Base-by-base conservation (phyloP, 768 basidiomycete species). In the Floccularia luteovirens region DNA sequence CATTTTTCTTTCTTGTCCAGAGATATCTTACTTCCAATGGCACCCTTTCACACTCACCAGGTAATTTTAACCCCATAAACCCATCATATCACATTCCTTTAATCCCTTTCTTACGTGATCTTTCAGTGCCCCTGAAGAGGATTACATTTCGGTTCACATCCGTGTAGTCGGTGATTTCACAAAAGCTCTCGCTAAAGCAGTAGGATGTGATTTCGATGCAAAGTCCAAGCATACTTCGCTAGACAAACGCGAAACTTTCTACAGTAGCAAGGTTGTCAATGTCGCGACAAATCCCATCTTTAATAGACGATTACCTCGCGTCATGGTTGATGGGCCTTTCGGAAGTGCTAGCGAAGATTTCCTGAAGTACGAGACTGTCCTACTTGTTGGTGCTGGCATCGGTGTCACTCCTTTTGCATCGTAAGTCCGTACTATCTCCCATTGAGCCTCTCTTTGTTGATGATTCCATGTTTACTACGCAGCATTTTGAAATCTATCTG, bases 281-380 rank as follows among this genome's bases (percentile, higher is more conserved):
- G 75, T 76, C 22, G 62, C 60, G 32, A 55, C 66, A 13, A 74
- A 74, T 55, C 75, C 77, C 2, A 74, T 82, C 0, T 45, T 90
- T 41, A 83, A 82, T 57, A 72, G 79, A 25, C 67, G 82, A 5
- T 73, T 97, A 3, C 93, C 93, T 7, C 80, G 93, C 43, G 70
- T 97, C 53, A 96, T 96, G 92, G 77, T 97, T 36, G 93, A 97
- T 52, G 93, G 92, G 12, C 93, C 93, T 3, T 97, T 96, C 55
- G 93, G 93, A 11, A 82, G 78, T 45, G 90, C 93, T 6, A 82
- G 79, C 30, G 93, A 98, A 58, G 90, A 93, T 56, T 93, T 87
- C 56, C 67, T 88, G 56, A 90, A 90, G 40, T 92, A 78, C 48
- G 91, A 96, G 63, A 86, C 89, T 1, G 73, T 92, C 24, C 63